Evolutionary conservation across 176 grass and related monocot genomes (phyloP).

Genomic region (Oropetium thomaeum): DNA sequence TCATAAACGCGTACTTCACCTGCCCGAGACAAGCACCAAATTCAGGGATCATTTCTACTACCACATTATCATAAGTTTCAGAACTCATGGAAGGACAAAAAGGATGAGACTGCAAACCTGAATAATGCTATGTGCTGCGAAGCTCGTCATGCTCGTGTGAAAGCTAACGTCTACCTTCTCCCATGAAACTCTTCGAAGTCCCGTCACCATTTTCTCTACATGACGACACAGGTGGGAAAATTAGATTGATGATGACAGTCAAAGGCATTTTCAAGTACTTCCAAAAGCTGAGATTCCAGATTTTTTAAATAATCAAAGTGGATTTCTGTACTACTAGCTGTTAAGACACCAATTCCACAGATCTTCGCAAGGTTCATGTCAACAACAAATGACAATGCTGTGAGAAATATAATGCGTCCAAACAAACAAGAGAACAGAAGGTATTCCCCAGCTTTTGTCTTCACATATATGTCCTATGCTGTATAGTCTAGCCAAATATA

Average conservation of each 20-base stretch:
- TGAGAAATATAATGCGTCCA: too few relatives aligned
- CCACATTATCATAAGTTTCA: too few relatives aligned
- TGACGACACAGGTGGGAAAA: not conserved
- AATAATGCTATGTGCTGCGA: constrained; percentile 78
- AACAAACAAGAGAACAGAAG: too few relatives aligned
- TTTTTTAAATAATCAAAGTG: not conserved
- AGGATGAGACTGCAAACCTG: constrained; percentile 38
- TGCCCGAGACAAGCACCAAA: not conserved
- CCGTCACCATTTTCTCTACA: constrained; percentile 76
- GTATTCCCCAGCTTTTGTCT: not conserved
- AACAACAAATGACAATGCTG: not conserved
- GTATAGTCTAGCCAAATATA: not conserved
- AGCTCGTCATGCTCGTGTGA: constrained; percentile 56
- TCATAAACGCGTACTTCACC: constrained; percentile 73
- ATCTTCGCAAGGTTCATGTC: not conserved
- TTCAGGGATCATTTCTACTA: not conserved
- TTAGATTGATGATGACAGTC: not conserved
- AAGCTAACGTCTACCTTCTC: constrained; percentile 91
- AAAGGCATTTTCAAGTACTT: not conserved
- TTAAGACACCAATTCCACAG: not conserved
- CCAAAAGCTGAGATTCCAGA: not conserved
- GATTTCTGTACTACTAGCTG: not conserved
- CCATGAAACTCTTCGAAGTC: constrained; percentile 64
- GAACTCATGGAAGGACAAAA: not conserved
- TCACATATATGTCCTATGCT: not conserved